Evolutionary conservation across 73 alveolate species (phyloP).

Genomic region (Uronychia setigera): DNA sequence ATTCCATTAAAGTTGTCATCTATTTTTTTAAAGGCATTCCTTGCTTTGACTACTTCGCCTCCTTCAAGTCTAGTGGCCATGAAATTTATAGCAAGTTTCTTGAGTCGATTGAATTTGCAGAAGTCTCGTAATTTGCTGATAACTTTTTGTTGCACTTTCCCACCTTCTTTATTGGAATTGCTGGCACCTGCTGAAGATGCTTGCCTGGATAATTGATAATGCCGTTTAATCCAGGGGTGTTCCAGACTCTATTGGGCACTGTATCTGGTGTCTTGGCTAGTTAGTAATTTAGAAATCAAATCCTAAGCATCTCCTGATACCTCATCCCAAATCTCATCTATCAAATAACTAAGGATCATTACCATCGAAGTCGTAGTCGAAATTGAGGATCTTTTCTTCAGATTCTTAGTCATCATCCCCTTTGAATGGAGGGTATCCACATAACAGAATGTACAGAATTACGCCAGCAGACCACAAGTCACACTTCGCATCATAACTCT

Average conservation of each 20-base stretch:
- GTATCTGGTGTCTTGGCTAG: slow-evolving; percentile 58
- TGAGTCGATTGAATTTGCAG: neutral
- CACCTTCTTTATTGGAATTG: neutral
- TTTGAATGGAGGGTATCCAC: slow-evolving; percentile 90
- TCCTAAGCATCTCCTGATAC: slow-evolving; percentile 88
- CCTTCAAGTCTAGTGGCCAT: neutral
- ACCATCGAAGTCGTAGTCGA: slow-evolving; percentile 65
- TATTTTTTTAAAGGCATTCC: slow-evolving; percentile 16
- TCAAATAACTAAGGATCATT: neutral
- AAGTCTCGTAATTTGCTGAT: neutral
- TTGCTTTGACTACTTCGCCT: slow-evolving; percentile 5
- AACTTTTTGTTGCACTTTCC: neutral
- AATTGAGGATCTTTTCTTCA: slow-evolving; percentile 50
- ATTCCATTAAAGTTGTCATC: slow-evolving; percentile 28
- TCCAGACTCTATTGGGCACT: slow-evolving; percentile 65
- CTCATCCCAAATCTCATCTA: slow-evolving; percentile 65
- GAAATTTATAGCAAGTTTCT: neutral
- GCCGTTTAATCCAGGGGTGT: slow-evolving; percentile 76
- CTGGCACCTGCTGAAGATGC: neutral
- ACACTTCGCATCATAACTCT: slow-evolving; percentile 63
- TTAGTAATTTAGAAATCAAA: slow-evolving; percentile 66
- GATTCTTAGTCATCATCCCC: slow-evolving; percentile 86
- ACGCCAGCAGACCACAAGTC: slow-evolving; percentile 80
- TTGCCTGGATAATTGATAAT: neutral
- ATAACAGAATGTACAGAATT: slow-evolving; percentile 63